Evolutionary conservation across 2,329 filamentous ascomycete genomes (phyloP), one percentile per base, ranked within the genome.

Genomic region (Penicillium psychrosexuale): DNA sequence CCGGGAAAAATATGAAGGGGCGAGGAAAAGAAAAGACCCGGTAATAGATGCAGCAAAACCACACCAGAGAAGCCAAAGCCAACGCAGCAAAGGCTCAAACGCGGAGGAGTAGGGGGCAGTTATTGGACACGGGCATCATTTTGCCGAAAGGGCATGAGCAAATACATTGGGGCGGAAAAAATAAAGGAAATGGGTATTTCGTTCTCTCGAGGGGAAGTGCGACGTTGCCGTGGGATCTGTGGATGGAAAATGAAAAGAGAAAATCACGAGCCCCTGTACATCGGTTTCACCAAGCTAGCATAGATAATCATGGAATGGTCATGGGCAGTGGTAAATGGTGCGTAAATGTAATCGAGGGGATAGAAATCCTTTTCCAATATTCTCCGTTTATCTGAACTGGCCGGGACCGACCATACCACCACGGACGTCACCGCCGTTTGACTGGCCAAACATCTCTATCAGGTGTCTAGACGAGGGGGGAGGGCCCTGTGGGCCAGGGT

Each of bases 401-500:
- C 70, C 70, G 3, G 72, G 72, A 11, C 65, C 70, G 40, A 71
- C 62, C 65, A 73, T 71, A 19, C 72, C 72, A 37, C 72, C 67
- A n/a, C 71, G 63, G 27, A 59, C 64, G 17, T 72, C 68, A 37
- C 69, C 69, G 27, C 68, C 70, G 28, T 66, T 67, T 51, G 68
- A 62, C 57, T 74, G 72, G 19, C 71, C 72, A 53, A 78, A 73
- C 72, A 78, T 75, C 40, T 78, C 76, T 53, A 78, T 66, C 40
- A 76, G 65, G 46, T 74, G 72, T 38, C 74, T 63, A 17, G 74
- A 73, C 3, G 71, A 72, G 28, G 71, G 71, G 28, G 70, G 72
- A 19, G 69, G 69, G 8, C 69, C 72, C 28, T 70, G 74, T 11
- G 69, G 72, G 12, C 71, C 70, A 28, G 67, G 66, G 19, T 66